phyloP scores from a whole-genome alignment of 768 basidiomycete species.

The Rhodotorula kratochvilovae region DNA sequence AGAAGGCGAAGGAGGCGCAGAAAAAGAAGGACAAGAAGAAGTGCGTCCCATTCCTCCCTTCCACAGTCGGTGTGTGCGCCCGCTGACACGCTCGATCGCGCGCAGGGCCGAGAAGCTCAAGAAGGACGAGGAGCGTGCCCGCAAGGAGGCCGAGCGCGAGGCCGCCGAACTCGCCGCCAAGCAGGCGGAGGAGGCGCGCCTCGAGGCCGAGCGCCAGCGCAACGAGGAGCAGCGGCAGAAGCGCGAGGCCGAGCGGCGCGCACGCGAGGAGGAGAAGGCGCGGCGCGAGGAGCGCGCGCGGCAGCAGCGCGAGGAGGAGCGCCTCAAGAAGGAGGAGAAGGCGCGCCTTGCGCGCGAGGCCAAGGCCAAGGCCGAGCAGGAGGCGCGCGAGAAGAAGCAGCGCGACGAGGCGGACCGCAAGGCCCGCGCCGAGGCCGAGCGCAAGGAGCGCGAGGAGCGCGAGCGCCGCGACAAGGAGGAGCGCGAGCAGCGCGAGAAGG shows the following conservation, averaged over 20 bases:
- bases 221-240: constrained; percentile 79
- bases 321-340: constrained; percentile 50
- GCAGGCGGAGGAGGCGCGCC: constrained; percentile 68
- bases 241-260: constrained; percentile 61
- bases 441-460: constrained; percentile 48
- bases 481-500: constrained; percentile 46
- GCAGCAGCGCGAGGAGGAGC: constrained; percentile 70
- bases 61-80: constrained; percentile 5
- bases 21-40: constrained; percentile 99
- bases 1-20: constrained; percentile 88
- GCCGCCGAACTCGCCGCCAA: constrained; percentile 76
- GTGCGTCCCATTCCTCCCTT: constrained; percentile 50
- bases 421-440: constrained; percentile 55
- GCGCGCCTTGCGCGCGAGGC: constrained; percentile 58
- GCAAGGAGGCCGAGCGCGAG: constrained; percentile 74
- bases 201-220: constrained; percentile 74
- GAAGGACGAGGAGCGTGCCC: constrained; percentile 85
- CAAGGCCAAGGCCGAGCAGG: constrained; percentile 61
- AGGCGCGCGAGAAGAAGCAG: constrained; percentile 45
- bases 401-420: constrained; percentile 51
- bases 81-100: neutral
- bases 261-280: constrained; percentile 53
- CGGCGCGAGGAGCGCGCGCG: constrained; percentile 76
- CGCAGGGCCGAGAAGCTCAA: constrained; percentile 79
- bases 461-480: constrained; percentile 50